phyloP scores from a whole-genome alignment of 73 alveolate genomes.

The Vitrella brassicaformis region DNA sequence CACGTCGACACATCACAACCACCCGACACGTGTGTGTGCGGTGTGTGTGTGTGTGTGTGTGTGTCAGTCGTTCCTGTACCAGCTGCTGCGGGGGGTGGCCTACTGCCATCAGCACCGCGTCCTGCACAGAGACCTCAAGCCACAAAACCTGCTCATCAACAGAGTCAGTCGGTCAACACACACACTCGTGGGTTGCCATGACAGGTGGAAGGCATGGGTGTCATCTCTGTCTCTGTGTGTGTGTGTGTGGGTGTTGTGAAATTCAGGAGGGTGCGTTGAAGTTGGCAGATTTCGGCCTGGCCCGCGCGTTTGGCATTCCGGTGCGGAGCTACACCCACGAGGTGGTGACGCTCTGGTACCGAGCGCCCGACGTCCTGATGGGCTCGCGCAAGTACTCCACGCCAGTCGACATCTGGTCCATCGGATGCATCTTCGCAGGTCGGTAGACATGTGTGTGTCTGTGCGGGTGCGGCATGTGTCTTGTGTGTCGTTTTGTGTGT shows the following conservation, averaged over 20 bases:
- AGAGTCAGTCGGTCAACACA: conserved; percentile 9
- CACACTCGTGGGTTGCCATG: not conserved
- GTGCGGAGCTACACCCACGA: conserved; percentile 72
- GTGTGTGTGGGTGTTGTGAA: not conserved
- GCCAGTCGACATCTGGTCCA: conserved; percentile 82
- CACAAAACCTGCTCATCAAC: conserved; percentile 72
- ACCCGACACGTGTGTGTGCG: not conserved
- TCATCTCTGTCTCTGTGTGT: not conserved
- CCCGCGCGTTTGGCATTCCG: conserved; percentile 83
- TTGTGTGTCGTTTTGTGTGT: not conserved
- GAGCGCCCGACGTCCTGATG: conserved; percentile 85
- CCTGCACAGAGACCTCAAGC: conserved; percentile 80
- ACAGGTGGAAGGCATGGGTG: too few species aligned
- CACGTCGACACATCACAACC: too few species aligned
- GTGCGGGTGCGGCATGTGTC: too few species aligned
- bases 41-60: not conserved
- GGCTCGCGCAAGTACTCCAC: conserved; percentile 78
- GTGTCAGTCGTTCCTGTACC: conserved; percentile 64
- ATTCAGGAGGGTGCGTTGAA: conserved; percentile 61
- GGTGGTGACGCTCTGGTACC: conserved; percentile 82
- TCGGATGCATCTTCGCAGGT: conserved; percentile 77
- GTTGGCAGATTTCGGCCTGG: conserved; percentile 87
- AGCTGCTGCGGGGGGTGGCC: conserved; percentile 68
- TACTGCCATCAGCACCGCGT: conserved; percentile 78
- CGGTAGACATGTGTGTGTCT: not conserved